Evolutionary conservation across 78 protist genomes (phyloP).

Genomic region (Dictyostelium intermedium): DNA sequence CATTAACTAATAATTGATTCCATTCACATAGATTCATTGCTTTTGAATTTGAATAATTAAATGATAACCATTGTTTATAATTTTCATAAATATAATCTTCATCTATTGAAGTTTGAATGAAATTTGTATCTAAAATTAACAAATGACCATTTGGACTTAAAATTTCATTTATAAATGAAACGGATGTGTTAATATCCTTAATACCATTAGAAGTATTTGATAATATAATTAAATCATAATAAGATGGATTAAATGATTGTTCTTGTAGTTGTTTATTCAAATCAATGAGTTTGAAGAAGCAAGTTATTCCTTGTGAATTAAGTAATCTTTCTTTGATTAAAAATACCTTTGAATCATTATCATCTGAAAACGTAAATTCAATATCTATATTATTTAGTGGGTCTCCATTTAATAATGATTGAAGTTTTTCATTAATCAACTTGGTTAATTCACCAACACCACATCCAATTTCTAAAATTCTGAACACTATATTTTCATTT

Average conservation of each 20-base stretch:
- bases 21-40: not conserved
- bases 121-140: not conserved
- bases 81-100: not conserved
- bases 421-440: not conserved
- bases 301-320: not conserved
- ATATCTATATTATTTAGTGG: not conserved
- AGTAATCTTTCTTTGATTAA: not conserved
- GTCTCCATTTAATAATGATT: not conserved
- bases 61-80: not conserved
- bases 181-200: not conserved
- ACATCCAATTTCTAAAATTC: conserved; percentile 31
- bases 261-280: not conserved
- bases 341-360: not conserved
- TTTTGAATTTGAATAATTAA: not conserved
- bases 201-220: not conserved
- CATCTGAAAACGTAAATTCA: not conserved
- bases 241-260: not conserved
- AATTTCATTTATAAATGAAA: not conserved
- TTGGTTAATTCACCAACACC: not conserved
- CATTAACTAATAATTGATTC: not conserved
- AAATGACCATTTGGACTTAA: not conserved
- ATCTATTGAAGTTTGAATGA: not conserved
- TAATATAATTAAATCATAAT: not conserved
- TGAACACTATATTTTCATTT: not conserved
- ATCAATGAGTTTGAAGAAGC: not conserved